phyloP scores from a whole-genome alignment of 1,139 yeast genomes.

The Diutina pseudorugosa region DNA sequence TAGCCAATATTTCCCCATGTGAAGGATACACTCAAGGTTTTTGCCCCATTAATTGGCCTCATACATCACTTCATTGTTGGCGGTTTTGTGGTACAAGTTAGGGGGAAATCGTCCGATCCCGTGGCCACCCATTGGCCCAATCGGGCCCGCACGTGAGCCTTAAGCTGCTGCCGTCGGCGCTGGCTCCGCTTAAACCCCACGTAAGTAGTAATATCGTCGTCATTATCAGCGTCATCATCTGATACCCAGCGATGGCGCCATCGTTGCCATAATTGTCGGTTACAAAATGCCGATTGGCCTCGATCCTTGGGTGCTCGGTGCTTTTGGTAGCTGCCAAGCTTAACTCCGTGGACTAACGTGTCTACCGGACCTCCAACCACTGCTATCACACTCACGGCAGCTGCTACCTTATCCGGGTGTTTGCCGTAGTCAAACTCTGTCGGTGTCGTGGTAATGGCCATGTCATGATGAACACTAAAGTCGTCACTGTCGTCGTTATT shows the following conservation, averaged over 20 bases:
- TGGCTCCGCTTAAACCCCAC: constrained; percentile 16
- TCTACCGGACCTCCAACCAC: constrained; percentile 21
- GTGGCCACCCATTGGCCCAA: constrained; percentile 24
- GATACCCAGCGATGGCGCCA: neutral
- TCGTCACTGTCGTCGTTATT: neutral
- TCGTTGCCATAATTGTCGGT: neutral
- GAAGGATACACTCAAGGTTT: no score
- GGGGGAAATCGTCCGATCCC: constrained; percentile 19
- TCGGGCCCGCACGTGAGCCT: constrained; percentile 12
- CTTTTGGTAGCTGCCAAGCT: constrained; percentile 37
- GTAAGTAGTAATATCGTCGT: constrained; percentile 11
- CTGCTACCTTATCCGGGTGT: constrained; percentile 15
- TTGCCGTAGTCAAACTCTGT: constrained; percentile 18
- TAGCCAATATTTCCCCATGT: neutral
- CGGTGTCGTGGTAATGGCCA: constrained; percentile 5
- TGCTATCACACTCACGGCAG: constrained; percentile 24
- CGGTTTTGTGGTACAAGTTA: neutral
- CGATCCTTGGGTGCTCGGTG: constrained; percentile 6
- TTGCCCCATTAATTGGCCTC: no score
- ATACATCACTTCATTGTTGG: neutral
- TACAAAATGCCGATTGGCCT: neutral
- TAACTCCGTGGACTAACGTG: constrained; percentile 41
- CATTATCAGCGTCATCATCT: no score
- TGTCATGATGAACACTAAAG: constrained; percentile 9
- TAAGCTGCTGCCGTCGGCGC: constrained; percentile 13